Percentiles rank a stretch among this genome's conserved stretches.
Conservation (phyloP, 306 rosid genomes). For the Rosa persica region DNA sequence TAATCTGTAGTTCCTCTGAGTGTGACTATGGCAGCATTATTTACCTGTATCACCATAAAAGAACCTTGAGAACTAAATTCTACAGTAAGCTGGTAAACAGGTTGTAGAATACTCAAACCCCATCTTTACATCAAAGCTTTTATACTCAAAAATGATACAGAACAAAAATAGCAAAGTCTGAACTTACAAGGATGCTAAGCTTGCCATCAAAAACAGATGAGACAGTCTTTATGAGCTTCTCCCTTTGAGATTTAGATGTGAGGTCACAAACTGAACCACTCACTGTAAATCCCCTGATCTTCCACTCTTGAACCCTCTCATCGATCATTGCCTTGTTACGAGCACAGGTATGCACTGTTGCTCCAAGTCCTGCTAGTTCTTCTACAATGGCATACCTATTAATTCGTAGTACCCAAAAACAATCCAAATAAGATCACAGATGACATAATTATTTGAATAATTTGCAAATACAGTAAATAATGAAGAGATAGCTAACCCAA, state of each 20-base stretch:
- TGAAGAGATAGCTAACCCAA: constrained; percentile 10
- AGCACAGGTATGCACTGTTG: constrained; percentile 40
- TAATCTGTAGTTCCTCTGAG: not conserved
- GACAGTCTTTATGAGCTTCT: constrained; percentile 29
- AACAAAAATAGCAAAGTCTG: no score
- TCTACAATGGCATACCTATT: constrained; percentile 43
- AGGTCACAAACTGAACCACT: constrained; percentile 47
- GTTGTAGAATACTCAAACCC: no score
- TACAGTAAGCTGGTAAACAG: no score
- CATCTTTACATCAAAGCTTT: no score
- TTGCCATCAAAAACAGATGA: constrained; percentile 38
- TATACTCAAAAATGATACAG: no score
- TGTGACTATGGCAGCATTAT: not conserved
- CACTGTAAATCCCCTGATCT: constrained; percentile 35
- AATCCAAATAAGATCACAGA: not conserved
- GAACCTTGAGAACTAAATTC: not conserved
- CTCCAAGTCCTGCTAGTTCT: constrained; percentile 47
- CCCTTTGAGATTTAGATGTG: constrained; percentile 25
- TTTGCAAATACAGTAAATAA: not conserved
- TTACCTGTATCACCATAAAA: constrained; percentile 7
- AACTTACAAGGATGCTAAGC: constrained; percentile 46
- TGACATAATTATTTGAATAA: no score
- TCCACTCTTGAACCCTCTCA: constrained; percentile 27
- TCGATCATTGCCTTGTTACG: constrained; percentile 27
- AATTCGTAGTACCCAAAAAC: not conserved